Evolutionary conservation across 805 yeast genomes (phyloP).

Genomic region (Kregervanrija delftensis): DNA sequence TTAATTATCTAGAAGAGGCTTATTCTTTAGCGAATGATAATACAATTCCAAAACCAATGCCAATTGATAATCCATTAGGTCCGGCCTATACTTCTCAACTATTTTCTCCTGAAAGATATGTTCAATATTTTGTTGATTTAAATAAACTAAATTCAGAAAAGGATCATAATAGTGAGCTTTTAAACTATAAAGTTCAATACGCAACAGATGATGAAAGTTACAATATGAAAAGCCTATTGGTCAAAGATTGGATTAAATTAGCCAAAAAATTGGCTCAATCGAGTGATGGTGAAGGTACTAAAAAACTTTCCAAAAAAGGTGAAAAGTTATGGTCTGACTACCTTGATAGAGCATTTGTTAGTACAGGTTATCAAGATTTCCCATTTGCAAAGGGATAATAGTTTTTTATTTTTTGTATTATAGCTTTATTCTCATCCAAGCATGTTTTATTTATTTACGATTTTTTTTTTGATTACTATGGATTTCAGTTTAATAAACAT

Average conservation of each 20-base stretch:
- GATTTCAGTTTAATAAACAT: no score
- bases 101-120: slow-evolving; percentile 66
- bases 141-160: slow-evolving; percentile 26
- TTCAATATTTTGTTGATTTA: slow-evolving; percentile 70
- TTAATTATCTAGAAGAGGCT: slow-evolving; percentile 4
- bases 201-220: slow-evolving; percentile 57
- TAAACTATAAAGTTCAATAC: slow-evolving; percentile 61
- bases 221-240: slow-evolving; percentile 47
- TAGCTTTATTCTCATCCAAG: no score
- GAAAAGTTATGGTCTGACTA: slow-evolving; percentile 51
- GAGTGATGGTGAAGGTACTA: slow-evolving; percentile 22
- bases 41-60: slow-evolving; percentile 57
- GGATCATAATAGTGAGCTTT: slow-evolving; percentile 31
- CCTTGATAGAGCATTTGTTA: slow-evolving; percentile 53
- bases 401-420: neutral
- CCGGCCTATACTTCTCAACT: slow-evolving; percentile 71
- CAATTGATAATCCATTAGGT: slow-evolving; percentile 48
- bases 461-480: no score
- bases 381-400: neutral
- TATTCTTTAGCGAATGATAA: slow-evolving; percentile 35
- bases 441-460: no score
- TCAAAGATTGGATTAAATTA: slow-evolving; percentile 52
- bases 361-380: slow-evolving; percentile 54
- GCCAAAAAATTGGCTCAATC: slow-evolving; percentile 45
- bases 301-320: slow-evolving; percentile 7